Evolutionary conservation across 805 yeast species (phyloP), one percentile per base, ranked within the genome.

Genomic region (Barnettozyma pratensis): DNA sequence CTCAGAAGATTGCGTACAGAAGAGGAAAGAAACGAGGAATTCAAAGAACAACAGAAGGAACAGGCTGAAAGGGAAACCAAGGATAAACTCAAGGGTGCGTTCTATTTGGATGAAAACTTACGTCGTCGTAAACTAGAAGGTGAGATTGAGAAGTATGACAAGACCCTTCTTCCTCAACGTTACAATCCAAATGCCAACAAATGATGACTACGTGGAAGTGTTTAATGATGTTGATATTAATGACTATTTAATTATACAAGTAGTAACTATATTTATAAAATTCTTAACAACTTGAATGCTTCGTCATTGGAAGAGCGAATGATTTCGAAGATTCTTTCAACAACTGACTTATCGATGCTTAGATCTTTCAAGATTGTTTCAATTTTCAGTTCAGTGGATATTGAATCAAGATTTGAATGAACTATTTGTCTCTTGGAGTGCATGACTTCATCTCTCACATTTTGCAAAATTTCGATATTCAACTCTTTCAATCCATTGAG

Each of bases 1-100:
- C 54, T 54, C 47, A 55, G 56, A 51, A 45, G 61, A 28, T 19
- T 57, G 36, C 48, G 55, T 12, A 55, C 59, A 3, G 63, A 59
- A 11, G 57, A 59, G 35, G 62, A 59, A 37, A 44, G 52, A 35
- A 49, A 50, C 5, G 41, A 44, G 8, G 61, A 58, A 47, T 58
- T 39, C 42, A 46, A 48, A 49, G 54, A 53, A 44, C 44, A 44
- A 19, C 47, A 37, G 39, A 53, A 35, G 9, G 30, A 12, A 32
- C 44, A 34, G 38, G 42, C 35, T 41, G 38, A 14, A 8, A 12
- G 28, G 8, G 11, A 37, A 19, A 10, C 34, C 25, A 19, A 14
- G 9, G 37, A 39, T 37, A 44, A 31, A 25, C 32, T 45, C 12
- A 52, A 47, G 32, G 60, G 61, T 32, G 61, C 60, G 0, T 60